A percentile compares a stretch with the other conserved stretches of the same genome.
These are phyloP conservation scores for Plasmodium knowlesi DNA, from an alignment of 169 alveolate genomes.

Conservation along the genomic window DNA sequence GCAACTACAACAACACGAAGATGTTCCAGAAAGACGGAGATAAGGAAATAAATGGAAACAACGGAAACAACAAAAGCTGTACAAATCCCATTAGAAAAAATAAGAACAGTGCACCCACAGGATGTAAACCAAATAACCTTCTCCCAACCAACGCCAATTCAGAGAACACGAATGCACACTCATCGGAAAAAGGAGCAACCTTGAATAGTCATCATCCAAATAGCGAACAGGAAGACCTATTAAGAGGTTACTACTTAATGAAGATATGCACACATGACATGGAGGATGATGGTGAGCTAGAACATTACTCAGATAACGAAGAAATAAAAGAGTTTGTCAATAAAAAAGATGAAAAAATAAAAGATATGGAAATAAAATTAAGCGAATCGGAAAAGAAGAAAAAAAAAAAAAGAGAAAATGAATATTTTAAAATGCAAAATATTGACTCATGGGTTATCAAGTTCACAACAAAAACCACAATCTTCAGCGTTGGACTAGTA, in stretches of 20 bases:
- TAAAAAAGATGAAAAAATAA: conserved; percentile 29
- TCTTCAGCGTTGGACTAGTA: conserved; percentile 79
- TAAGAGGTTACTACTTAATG: conserved; percentile 35
- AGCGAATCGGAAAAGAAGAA: conserved; percentile 34
- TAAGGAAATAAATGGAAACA: background rate
- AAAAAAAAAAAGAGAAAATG: conserved; percentile 56
- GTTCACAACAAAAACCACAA: conserved; percentile 74
- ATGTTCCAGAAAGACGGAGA: background rate
- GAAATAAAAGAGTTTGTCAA: conserved; percentile 51
- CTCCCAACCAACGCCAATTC: background rate
- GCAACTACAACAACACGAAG: background rate
- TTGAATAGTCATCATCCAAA: background rate
- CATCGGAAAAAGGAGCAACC: background rate
- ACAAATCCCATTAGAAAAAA: background rate
- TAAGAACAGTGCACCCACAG: background rate
- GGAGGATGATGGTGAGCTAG: conserved; percentile 11
- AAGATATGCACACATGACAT: conserved; percentile 66
- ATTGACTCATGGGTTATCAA: conserved; percentile 77
- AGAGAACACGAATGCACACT: background rate
- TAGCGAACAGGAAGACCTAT: conserved; percentile 5
- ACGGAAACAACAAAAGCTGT: background rate
- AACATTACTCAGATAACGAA: conserved; percentile 36
- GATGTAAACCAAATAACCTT: background rate
- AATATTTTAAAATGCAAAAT: conserved; percentile 15
- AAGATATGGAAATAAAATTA: conserved; percentile 39